phyloP scores from a whole-genome alignment of 2,329 filamentous ascomycete species.

The Orbilia quercus region DNA sequence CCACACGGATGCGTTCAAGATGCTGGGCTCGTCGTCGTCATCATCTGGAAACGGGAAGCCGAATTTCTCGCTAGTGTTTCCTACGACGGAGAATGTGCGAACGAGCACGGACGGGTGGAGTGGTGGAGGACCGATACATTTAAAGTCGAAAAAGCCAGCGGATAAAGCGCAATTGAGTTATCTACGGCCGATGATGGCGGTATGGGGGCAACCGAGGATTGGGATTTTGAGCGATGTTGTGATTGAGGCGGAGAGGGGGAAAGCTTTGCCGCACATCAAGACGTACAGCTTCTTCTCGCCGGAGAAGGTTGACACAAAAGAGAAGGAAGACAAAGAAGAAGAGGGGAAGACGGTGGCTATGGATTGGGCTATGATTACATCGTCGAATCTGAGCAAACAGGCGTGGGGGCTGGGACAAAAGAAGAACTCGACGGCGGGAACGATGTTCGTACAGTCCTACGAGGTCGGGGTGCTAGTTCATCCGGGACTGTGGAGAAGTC shows the following conservation, averaged over 20 bases:
- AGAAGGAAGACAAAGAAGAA: conserved; percentile 11
- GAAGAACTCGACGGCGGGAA: conserved; percentile 58
- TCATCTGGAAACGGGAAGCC: conserved; percentile 64
- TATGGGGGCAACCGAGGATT: conserved; percentile 71
- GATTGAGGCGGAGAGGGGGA: conserved; percentile 56
- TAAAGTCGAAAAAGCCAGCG: conserved; percentile 75
- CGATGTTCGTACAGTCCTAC: conserved; percentile 76
- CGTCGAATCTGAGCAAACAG: conserved; percentile 90
- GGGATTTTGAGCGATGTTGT: neutral
- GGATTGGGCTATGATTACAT: conserved; percentile 85
- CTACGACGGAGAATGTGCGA: conserved; percentile 81
- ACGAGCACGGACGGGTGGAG: conserved; percentile 79
- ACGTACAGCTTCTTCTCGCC: conserved; percentile 71
- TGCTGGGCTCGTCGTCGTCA: conserved; percentile 42
- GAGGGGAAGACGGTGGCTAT: conserved; percentile 26
- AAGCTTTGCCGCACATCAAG: conserved; percentile 88
- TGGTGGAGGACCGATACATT: conserved; percentile 83
- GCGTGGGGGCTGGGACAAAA: conserved; percentile 77
- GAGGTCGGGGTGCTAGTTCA: conserved; percentile 86
- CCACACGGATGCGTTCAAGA: conserved; percentile 62
- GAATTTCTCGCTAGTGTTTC: conserved; percentile 79
- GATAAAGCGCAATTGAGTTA: conserved; percentile 81
- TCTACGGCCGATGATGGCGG: conserved; percentile 75
- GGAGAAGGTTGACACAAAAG: conserved; percentile 68
- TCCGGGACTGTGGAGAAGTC: conserved; percentile 69